These are phyloP conservation scores for Pyrenophora tritici-repentis DNA, from an alignment of 2,329 filamentous ascomycete genomes.

Conservation along the genomic window DNA sequence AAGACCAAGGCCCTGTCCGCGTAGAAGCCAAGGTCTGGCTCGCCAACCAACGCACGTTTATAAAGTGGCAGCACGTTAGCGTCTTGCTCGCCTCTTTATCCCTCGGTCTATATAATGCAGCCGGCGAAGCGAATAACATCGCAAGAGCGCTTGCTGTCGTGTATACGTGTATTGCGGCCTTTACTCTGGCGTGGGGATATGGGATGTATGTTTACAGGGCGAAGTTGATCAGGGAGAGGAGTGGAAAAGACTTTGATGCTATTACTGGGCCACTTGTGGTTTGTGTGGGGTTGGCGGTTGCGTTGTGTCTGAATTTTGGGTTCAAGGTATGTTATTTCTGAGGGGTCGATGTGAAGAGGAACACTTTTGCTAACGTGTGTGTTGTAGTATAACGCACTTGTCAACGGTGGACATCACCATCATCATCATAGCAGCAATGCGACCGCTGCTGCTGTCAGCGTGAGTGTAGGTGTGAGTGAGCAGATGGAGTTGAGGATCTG, in stretches of 20 bases:
- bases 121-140: conserved; percentile 72
- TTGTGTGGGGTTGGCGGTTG: conserved; percentile 75
- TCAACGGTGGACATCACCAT: conserved; percentile 15
- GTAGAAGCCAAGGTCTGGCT: conserved; percentile 99
- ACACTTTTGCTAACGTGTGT: not conserved
- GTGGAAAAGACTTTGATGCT: conserved; percentile 92
- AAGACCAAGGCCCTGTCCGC: conserved; percentile 87
- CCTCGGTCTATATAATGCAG: conserved; percentile 85
- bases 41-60: conserved; percentile 95
- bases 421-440: conserved; percentile 12
- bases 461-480: conserved; percentile 6
- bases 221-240: conserved; percentile 80
- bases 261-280: conserved; percentile 82
- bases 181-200: conserved; percentile 87
- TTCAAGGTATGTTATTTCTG: conserved; percentile 67
- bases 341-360: not conserved
- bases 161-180: conserved; percentile 80
- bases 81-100: conserved; percentile 84
- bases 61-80: conserved; percentile 97
- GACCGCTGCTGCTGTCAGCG: not conserved
- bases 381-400: conserved; percentile 28
- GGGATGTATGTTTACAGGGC: conserved; percentile 76
- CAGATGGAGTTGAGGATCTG: conserved; percentile 28
- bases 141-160: conserved; percentile 79
- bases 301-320: conserved; percentile 83